Base-by-base conservation (phyloP, 257 asterid species). In the Primulina eburnea region DNA sequence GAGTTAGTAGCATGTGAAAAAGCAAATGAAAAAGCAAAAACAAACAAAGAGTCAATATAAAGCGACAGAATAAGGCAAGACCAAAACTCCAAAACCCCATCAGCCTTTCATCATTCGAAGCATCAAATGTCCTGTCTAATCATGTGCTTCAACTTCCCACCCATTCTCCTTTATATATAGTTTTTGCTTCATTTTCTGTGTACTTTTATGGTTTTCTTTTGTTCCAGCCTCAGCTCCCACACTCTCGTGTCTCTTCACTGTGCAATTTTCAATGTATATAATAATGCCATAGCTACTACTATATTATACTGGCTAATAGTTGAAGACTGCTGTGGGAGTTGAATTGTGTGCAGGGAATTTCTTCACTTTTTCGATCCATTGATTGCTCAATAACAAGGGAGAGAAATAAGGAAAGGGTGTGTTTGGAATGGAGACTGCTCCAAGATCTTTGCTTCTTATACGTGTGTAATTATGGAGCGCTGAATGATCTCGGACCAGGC, bases 401-500 rank as follows among this genome's bases (percentile, higher is more conserved):
- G 65, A 74, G 57, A 65, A 73, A 71, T 66, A 29, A 33, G 71
- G 74, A 71, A 80, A 75, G 75, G 74, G 72, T 87, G 90, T 40
- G 95, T 90, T 78, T 73, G 96, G 57, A 50, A 50, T 16, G 57
- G 20, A 50, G 57, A 50, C 57, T 50, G 57, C 65, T 77, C 82
- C 82, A 70, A 81, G 85, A 81, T 75, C 81, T 34, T 20, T 43
- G 2, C 26, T 10, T 10, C 12, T 67, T 11, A 2, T 10, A 11
- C 59, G 55, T 34, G 30, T 14, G 58, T 21, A 35, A 56, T 55
- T 20, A 60, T 34, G 55, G 57, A 50, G 30, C 3, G 9, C 18
- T 43, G 34, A 65, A 29, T 60, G 85, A 76, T 89, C 88, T 89
- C 96, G 96, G 96, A 89, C 95, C 96, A 89, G 96, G 96, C 96